Base-by-base conservation (phyloP, 768 basidiomycete species). In the Auricularia heimuer region DNA sequence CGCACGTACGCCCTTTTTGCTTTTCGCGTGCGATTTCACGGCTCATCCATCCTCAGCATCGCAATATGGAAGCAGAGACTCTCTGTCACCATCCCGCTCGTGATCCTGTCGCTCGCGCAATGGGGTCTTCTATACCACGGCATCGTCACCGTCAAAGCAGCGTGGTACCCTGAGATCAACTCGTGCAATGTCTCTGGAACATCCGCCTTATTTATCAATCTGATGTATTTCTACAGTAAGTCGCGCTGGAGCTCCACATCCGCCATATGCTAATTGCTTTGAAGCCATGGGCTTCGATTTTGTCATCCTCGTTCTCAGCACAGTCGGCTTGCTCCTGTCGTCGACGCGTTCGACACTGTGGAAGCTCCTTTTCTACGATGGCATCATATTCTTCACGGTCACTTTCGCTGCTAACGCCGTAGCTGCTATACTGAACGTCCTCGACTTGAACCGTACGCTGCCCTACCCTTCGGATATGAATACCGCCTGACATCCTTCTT, bases 231-330 rank as follows among this genome's bases (percentile, higher is more conserved):
- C 73, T 86, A 82, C 72, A 90, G 88, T 87, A 70, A 62, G 85
- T 79, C 21, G 21, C 34, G 16, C n/a, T 62, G 36, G 39, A 34
- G 10, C 39, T 64, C 54, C 3, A 56, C 35, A 45, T 39, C 7
- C 36, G 45, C 44, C 65, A 33, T 29, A n/a, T 47, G 7, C 44
- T 63, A 7, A 44, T 24, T 29, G 36, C 37, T 47, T 61, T 21
- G n/a, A 54, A 89, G 88, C 88, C 3, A 88, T 89, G 86, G 82
- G 74, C 35, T 89, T 88, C 68, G 87, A 89, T 69, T 78, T 87
- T 36, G 73, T 81, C 45, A 85, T 89, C 66, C 75, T 88, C 29
- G 68, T 79, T 12, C 80, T 84, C 67, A 86, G 85, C 1, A 77
- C 82, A 11, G 67, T 81, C 56, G 77, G 77, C 66, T 70, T 67